Percentiles rank a stretch among this genome's conserved stretches.
Evolutionary conservation across 352 stramenopile genomes (phyloP).

Genomic region (Globisporangium abappressorium): DNA sequence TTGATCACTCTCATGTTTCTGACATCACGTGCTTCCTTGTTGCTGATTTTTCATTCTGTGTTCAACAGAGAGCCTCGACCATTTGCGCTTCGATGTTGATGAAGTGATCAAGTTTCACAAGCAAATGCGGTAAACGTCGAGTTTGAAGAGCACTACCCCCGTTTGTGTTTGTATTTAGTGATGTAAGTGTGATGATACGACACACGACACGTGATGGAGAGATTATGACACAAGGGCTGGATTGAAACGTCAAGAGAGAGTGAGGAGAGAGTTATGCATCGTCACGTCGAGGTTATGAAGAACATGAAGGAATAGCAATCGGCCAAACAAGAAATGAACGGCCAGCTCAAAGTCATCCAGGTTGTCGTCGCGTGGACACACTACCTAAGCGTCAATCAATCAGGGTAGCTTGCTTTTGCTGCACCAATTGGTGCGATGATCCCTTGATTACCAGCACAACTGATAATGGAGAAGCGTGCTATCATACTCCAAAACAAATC

Average conservation of each 20-base stretch:
- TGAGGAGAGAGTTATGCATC: background rate
- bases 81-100: slow-evolving; percentile 35
- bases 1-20: slow-evolving; percentile 11
- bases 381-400: no score
- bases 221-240: background rate
- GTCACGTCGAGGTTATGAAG: background rate
- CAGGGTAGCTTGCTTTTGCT: no score
- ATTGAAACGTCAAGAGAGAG: background rate
- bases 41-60: slow-evolving; percentile 2
- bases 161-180: slow-evolving; percentile 5
- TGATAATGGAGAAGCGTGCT: no score
- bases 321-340: background rate
- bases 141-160: background rate
- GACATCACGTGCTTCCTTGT: slow-evolving; percentile 5
- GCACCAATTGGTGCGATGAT: no score
- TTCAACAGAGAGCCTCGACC: slow-evolving; percentile 27
- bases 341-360: background rate
- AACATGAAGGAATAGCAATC: background rate
- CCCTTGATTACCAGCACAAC: no score
- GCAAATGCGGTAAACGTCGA: slow-evolving; percentile 16
- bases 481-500: no score
- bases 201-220: background rate
- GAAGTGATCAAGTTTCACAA: slow-evolving; percentile 47
- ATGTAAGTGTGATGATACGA: background rate
- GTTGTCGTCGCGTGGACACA: background rate